These are phyloP conservation scores for Fusarium subtropicale DNA, from an alignment of 2,329 filamentous ascomycete species.

Conservation along the genomic window DNA sequence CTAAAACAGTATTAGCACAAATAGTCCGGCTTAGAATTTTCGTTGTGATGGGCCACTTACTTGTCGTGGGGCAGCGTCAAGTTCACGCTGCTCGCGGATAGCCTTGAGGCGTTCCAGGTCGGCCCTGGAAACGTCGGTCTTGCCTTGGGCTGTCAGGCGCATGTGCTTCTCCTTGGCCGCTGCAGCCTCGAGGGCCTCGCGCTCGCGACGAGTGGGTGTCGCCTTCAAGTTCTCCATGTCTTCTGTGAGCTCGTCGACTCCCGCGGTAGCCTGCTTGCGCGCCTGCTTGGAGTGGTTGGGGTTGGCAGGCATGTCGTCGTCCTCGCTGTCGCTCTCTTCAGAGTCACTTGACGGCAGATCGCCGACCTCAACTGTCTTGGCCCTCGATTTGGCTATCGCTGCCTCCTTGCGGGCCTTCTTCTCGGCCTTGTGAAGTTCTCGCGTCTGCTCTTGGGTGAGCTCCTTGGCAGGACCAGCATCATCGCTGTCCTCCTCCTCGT, in stretches of 20 bases:
- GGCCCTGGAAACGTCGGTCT: slow-evolving; percentile 94
- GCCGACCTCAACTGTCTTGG: slow-evolving; percentile 79
- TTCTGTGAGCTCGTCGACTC: slow-evolving; percentile 64
- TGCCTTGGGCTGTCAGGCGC: slow-evolving; percentile 92
- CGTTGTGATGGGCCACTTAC: slow-evolving; percentile 56
- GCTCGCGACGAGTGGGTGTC: slow-evolving; percentile 64
- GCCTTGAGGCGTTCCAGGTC: slow-evolving; percentile 86
- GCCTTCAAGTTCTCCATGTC: slow-evolving; percentile 65
- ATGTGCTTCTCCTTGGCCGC: slow-evolving; percentile 91
- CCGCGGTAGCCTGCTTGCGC: slow-evolving; percentile 64
- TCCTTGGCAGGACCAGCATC: slow-evolving; percentile 56
- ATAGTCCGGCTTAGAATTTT: too few relatives aligned
- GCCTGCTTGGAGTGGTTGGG: slow-evolving; percentile 89
- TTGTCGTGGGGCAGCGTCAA: slow-evolving; percentile 84
- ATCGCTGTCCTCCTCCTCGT: slow-evolving; percentile 65
- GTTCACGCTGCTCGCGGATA: slow-evolving; percentile 87
- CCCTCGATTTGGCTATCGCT: slow-evolving; percentile 81
- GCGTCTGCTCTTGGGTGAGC: slow-evolving; percentile 66
- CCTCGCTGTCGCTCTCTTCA: slow-evolving; percentile 69
- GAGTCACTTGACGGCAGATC: slow-evolving; percentile 83
- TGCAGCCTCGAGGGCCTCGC: slow-evolving; percentile 84
- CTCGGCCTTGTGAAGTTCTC: slow-evolving; percentile 87
- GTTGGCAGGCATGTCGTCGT: slow-evolving; percentile 82
- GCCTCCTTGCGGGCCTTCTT: slow-evolving; percentile 94
- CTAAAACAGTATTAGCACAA: slow-evolving; percentile 43